Evolutionary conservation across 2,329 filamentous ascomycete genomes (phyloP).

Genomic region (Aspergillus persii): DNA sequence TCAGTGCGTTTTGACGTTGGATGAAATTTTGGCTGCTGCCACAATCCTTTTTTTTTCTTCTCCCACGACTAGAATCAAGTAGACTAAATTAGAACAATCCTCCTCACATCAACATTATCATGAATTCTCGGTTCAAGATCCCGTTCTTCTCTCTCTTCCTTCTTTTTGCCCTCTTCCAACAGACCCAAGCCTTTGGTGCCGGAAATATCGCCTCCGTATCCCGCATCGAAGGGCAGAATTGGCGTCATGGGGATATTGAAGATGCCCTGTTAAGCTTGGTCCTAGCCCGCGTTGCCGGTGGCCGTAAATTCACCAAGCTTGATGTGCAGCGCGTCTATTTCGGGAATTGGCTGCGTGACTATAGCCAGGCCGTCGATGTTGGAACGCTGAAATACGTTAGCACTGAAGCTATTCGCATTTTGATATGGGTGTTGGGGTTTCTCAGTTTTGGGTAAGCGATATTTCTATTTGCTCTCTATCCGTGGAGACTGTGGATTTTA

Average conservation of each 20-base stretch:
- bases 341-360: constrained; percentile 92
- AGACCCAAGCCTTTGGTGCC: constrained; percentile 76
- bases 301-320: constrained; percentile 85
- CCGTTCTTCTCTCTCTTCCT: constrained; percentile 45
- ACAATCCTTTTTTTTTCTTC: background rate
- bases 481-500: background rate
- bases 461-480: too few species aligned
- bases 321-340: constrained; percentile 90
- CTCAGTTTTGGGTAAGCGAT: constrained; percentile 71
- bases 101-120: constrained; percentile 6
- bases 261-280: constrained; percentile 76
- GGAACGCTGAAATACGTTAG: constrained; percentile 89
- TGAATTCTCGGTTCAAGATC: constrained; percentile 9
- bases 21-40: background rate
- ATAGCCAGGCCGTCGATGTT: constrained; percentile 90
- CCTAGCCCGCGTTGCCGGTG: constrained; percentile 61
- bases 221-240: constrained; percentile 80
- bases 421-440: constrained; percentile 87
- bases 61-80: background rate
- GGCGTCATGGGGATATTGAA: constrained; percentile 90
- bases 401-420: constrained; percentile 82
- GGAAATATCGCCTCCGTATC: constrained; percentile 83
- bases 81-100: background rate
- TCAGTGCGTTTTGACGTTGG: background rate
- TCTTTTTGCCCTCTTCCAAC: constrained; percentile 65